Evolutionary conservation across 2,329 filamentous ascomycete species (phyloP).

Genomic region (Colletotrichum sp.): DNA sequence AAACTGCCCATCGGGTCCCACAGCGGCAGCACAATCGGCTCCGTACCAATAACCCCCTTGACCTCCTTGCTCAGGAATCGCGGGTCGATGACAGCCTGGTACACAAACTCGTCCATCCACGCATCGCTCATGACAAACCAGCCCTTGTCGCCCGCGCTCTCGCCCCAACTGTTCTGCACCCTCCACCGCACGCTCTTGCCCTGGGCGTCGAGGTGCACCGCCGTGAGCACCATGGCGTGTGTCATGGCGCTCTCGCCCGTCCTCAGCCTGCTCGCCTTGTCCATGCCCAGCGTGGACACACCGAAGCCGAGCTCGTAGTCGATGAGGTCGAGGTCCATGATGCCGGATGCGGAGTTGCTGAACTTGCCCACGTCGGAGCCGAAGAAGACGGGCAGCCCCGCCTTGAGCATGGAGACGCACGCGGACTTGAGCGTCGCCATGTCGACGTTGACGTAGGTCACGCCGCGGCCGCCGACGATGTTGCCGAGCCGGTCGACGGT

Average conservation of each 20-base stretch:
- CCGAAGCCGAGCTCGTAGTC: conserved; percentile 89
- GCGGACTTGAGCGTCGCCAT: conserved; percentile 75
- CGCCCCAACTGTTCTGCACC: conserved; percentile 87
- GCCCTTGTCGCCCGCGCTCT: conserved; percentile 72
- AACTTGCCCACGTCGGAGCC: conserved; percentile 88
- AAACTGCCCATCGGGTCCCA: conserved; percentile 85
- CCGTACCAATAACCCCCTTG: conserved; percentile 71
- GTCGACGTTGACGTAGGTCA: conserved; percentile 85
- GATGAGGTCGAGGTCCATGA: conserved; percentile 81
- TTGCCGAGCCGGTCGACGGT: conserved; percentile 84
- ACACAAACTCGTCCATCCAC: conserved; percentile 83
- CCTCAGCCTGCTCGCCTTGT: conserved; percentile 75
- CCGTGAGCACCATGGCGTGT: conserved; percentile 91
- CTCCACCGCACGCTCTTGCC: conserved; percentile 76
- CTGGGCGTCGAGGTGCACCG: conserved; percentile 75
- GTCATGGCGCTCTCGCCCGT: conserved; percentile 85
- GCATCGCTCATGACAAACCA: conserved; percentile 90
- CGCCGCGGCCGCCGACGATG: conserved; percentile 74
- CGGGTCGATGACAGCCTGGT: conserved; percentile 85
- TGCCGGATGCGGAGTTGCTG: conserved; percentile 68
- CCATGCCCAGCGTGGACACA: conserved; percentile 73
- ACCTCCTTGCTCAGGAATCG: conserved; percentile 69
- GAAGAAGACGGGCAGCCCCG: conserved; percentile 85
- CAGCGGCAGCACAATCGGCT: conserved; percentile 73
- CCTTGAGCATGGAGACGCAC: conserved; percentile 78